Percentiles rank a stretch among this genome's conserved stretches.
Evolutionary conservation across 192 early-diverging fungal species (phyloP).

Genomic region (Mortierella hygrophila): DNA sequence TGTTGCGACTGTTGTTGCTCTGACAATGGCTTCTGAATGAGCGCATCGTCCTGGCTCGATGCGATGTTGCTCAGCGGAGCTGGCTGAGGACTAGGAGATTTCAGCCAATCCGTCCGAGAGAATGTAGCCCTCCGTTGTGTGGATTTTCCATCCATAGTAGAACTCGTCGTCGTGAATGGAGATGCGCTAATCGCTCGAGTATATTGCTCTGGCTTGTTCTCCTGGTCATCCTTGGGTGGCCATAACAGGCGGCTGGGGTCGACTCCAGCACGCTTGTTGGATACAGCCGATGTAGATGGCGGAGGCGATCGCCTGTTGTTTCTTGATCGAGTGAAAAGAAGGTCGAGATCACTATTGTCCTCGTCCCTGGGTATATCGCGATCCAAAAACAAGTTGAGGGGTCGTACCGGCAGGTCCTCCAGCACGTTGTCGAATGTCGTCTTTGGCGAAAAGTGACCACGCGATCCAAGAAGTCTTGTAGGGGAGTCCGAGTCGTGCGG

Average conservation of each 20-base stretch:
- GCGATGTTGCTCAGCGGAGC: not conserved
- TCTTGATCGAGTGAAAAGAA: not conserved
- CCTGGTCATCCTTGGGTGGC: not conserved
- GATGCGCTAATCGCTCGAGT: not conserved
- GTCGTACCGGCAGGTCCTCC: not conserved
- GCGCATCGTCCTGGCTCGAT: not conserved
- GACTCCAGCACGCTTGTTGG: not conserved
- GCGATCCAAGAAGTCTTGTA: not conserved
- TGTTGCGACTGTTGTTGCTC: not conserved
- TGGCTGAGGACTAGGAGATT: not conserved
- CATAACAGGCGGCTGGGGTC: not conserved
- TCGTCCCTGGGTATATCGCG: conserved; percentile 27
- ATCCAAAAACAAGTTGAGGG: conserved; percentile 15
- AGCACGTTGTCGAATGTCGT: not conserved
- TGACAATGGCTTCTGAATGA: not conserved
- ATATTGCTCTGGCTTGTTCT: not conserved
- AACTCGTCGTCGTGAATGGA: not conserved
- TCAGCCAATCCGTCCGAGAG: not conserved
- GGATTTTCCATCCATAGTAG: not conserved
- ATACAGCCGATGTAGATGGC: not conserved
- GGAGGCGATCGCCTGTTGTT: not conserved
- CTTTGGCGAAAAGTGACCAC: not conserved
- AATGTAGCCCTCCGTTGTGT: not conserved
- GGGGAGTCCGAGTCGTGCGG: not conserved
- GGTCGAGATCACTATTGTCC: not conserved